Conservation (phyloP, 1,284 basidiomycete genomes). For the Rhizopogon hawkerae region DNA sequence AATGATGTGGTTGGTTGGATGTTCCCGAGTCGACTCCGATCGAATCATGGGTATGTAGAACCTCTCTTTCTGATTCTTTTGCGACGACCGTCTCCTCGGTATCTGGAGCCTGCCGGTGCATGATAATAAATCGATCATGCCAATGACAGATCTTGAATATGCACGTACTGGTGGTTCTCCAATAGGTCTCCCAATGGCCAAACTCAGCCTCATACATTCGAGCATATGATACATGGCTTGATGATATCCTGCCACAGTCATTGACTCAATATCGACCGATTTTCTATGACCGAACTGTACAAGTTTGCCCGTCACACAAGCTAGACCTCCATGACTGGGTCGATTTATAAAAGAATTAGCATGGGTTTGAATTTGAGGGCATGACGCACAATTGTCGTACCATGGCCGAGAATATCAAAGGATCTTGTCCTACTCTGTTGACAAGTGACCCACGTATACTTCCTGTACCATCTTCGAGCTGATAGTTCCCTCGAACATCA, state of each 20-base stretch:
- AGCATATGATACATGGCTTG: slow-evolving; percentile 22
- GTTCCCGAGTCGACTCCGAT: neutral
- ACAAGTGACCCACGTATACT: slow-evolving; percentile 12
- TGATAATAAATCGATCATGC: neutral
- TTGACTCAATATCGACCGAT: neutral
- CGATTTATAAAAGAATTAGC: neutral
- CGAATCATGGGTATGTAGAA: neutral
- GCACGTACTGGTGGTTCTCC: neutral
- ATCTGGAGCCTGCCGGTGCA: neutral
- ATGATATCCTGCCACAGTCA: slow-evolving; percentile 11
- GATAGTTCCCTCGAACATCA: slow-evolving; percentile 1
- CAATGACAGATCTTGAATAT: neutral
- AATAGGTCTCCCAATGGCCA: slow-evolving; percentile 1
- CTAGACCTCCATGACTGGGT: neutral
- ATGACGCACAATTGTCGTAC: neutral
- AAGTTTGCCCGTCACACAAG: neutral
- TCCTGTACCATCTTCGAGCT: slow-evolving; percentile 27
- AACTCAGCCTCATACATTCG: slow-evolving; percentile 16
- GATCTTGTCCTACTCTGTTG: neutral
- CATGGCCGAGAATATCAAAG: neutral
- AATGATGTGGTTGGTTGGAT: neutral
- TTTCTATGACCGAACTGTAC: neutral
- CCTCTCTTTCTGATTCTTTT: neutral
- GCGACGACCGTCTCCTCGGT: neutral
- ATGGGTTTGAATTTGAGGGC: neutral